Evolutionary conservation across 192 early-diverging fungal species (phyloP).

Genomic region (Umbelopsis sp.): DNA sequence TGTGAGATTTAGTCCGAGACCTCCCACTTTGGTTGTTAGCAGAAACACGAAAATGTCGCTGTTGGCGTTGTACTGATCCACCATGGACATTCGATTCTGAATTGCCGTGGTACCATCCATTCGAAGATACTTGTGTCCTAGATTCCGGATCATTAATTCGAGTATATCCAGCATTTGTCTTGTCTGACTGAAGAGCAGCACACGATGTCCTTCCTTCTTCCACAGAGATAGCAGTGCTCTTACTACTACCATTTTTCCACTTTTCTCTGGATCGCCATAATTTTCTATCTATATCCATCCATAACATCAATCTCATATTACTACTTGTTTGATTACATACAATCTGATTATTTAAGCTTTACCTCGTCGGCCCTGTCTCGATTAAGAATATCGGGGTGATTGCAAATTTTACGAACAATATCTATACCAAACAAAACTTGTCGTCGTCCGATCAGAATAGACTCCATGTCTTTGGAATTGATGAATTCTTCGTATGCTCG

Average conservation of each 20-base stretch:
- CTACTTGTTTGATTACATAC: neutral
- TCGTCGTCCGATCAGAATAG: constrained; percentile 78
- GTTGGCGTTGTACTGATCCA: constrained; percentile 84
- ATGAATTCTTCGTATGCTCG: constrained; percentile 74
- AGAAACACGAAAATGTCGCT: constrained; percentile 82
- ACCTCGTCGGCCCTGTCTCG: constrained; percentile 27
- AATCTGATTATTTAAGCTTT: neutral
- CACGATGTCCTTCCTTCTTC: constrained; percentile 80
- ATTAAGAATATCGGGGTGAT: constrained; percentile 85
- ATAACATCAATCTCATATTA: neutral
- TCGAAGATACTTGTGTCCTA: constrained; percentile 70
- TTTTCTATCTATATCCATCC: constrained; percentile 41
- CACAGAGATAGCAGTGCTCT: constrained; percentile 83
- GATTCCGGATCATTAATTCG: constrained; percentile 67
- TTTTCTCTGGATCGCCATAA: constrained; percentile 65
- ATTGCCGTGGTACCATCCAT: constrained; percentile 98
- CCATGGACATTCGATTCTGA: constrained; percentile 77
- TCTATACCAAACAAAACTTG: constrained; percentile 92
- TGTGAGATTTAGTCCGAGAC: constrained; percentile 93
- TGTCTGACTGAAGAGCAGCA: constrained; percentile 94
- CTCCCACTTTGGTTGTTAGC: constrained; percentile 97
- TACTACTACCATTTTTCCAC: constrained; percentile 93
- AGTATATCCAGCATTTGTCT: constrained; percentile 95
- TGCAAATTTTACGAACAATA: constrained; percentile 93
- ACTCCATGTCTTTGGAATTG: constrained; percentile 69